Evolutionary conservation across 2,329 filamentous ascomycete genomes (phyloP).

Genomic region (Grosmannia serpens): DNA sequence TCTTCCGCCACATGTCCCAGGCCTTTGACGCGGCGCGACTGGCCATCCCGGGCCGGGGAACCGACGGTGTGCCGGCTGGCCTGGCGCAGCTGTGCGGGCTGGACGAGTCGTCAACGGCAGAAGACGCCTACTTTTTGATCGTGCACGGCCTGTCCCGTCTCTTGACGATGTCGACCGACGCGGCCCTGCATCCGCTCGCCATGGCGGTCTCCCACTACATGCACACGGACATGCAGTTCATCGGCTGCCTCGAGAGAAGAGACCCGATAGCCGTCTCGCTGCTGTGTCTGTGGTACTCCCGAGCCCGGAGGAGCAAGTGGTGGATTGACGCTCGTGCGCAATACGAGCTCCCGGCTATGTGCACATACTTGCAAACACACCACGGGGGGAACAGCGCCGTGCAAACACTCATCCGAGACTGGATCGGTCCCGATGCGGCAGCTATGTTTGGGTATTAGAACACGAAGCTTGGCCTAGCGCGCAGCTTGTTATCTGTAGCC

Average conservation of each 20-base stretch:
- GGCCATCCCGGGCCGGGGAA: background rate
- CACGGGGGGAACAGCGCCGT: background rate
- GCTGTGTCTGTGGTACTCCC: slow-evolving; percentile 6
- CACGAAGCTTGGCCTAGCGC: too few species aligned
- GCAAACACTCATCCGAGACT: background rate
- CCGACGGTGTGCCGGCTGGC: background rate
- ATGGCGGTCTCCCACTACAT: background rate
- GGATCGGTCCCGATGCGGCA: too few species aligned
- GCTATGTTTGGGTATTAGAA: too few species aligned
- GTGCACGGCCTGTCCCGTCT: slow-evolving; percentile 7
- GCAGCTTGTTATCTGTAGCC: too few species aligned
- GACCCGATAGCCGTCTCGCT: slow-evolving; percentile 8
- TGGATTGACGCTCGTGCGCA: slow-evolving; percentile 9
- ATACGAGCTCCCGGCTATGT: slow-evolving; percentile 8
- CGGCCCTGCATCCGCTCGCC: background rate
- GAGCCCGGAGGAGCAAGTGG: slow-evolving; percentile 5
- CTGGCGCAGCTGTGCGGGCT: slow-evolving; percentile 17
- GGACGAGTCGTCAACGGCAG: background rate
- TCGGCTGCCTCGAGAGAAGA: background rate
- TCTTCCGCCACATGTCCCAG: slow-evolving; percentile 22
- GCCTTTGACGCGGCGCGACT: background rate
- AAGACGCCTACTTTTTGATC: slow-evolving; percentile 5
- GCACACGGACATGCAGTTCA: slow-evolving; percentile 2
- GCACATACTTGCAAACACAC: slow-evolving; percentile 4
- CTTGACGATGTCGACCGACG: background rate